Base-by-base conservation (phyloP, 208 protist genomes). In the Porcisia hertigi region DNA sequence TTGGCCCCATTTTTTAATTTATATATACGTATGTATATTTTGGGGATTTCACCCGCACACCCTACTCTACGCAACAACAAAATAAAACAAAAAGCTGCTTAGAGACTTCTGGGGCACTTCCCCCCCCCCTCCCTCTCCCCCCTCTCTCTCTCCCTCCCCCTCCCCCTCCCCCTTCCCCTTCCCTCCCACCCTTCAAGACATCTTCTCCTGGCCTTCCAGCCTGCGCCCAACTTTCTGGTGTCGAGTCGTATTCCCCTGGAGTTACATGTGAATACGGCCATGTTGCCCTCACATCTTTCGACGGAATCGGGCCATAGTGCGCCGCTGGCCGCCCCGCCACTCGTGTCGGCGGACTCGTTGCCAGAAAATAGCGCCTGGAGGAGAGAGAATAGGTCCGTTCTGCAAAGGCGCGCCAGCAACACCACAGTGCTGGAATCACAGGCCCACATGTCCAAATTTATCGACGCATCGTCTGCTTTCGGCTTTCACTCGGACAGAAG, bases 381-480 rank as follows among this genome's bases (percentile, higher is more conserved):
- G 5, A 45, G 20, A 59, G 18, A n/a, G 11, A 1, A 4, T 16
- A 14, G 34, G 52, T 53, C 16, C 30, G 14, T 20, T 47, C 53
- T 16, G 16, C 20, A 36, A 30, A 25, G 52, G 45, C 47, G 25
- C 7, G 11, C 47, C 4, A 60, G 36, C 53, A 60, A 53, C 69
- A 72, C 34, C 3, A 47, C 34, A 8, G 34, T 72, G 49, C 64
- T 72, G 47, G 71, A 67, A 34, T 52, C 71, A 1, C 62, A 75
- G 14, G 76, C 76, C 1, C 70, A 73, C 3, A 23, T 58, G 54
- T 43, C 70, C 0, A 25, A 49, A 39, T 18, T 9, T 3, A 36
- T 11, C 30, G 47, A 30, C 34, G 25, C 66, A 30, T 16, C 30
- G 30, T 25, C 25, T n/a, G 14, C 34, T 20, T 69, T n/a, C 9